Evolutionary conservation across 768 basidiomycete genomes (phyloP), one percentile per base, ranked within the genome.

Genomic region (Collybia nuda): DNA sequence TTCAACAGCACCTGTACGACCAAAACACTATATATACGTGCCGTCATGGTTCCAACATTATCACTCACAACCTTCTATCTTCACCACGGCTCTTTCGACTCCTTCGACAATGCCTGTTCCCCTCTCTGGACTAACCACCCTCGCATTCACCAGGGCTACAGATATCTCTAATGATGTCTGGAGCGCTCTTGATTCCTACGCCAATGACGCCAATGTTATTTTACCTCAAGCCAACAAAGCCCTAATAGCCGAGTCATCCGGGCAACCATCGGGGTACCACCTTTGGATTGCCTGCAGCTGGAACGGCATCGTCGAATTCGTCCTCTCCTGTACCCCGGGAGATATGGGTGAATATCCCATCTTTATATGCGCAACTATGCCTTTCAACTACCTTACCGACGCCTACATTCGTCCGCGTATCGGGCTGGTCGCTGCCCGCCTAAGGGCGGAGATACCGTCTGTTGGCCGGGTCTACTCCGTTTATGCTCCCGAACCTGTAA

Each of bases 271-370:
- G 8, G 44, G 40, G 18, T 46, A 59, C 9, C 62, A 74, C 40
- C 48, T 64, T 4, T 79, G 76, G 76, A 64, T 77, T 23, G 58
- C 67, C 12, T 67, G 61, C 26, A 56, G 56, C 7, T 55, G 55
- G 0, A 22, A 50, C 1, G 40, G 24, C 7, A 29, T 48, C n/a
- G 63, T 85, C 38, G 72, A 77, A 19, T 77, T 85, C 51, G 66
- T 90, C 7, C 67, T 88, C 3, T 78, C 85, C 9, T 81, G 80
- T 55, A 87, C 84, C 0, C 63, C 75, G 23, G 80, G 80, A 0
- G 61, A 66, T 17, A 67, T 85, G 44, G 86, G 79, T 1, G 60
- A 69, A 41, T 86, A 90, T 55, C 90, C 89, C 2, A 57, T 86
- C 6, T 90, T 90, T 67, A 70, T 90, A 23, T 79, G 74, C 59